Conservation (phyloP, 2,329 filamentous ascomycete genomes). For the Aureobasidium sp. region DNA sequence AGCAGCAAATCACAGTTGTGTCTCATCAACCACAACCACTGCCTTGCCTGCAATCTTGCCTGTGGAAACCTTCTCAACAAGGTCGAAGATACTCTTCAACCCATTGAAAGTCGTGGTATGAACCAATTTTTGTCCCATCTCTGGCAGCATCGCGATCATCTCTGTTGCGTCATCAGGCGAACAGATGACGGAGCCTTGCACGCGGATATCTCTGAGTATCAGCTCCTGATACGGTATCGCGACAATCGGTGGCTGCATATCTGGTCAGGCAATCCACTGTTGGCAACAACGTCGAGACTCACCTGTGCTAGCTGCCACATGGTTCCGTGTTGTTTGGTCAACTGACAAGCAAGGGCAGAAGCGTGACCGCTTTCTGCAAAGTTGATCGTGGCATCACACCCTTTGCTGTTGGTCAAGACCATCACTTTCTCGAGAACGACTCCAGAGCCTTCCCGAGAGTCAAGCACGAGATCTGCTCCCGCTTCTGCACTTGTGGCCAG, state of each 20-base stretch:
- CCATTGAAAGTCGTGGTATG: slow-evolving; percentile 48
- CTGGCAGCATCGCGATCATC: slow-evolving; percentile 30
- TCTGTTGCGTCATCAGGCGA: slow-evolving; percentile 27
- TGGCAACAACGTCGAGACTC: too few species aligned
- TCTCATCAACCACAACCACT: slow-evolving; percentile 45
- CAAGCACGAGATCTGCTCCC: slow-evolving; percentile 43
- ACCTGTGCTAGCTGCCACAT: slow-evolving; percentile 53
- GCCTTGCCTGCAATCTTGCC: slow-evolving; percentile 52
- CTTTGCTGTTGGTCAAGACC: too few species aligned
- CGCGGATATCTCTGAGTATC: slow-evolving; percentile 47
- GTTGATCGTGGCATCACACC: too few species aligned
- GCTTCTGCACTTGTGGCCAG: slow-evolving; percentile 40
- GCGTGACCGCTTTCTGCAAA: slow-evolving; percentile 24
- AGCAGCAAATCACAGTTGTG: slow-evolving; percentile 24
- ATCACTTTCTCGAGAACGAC: too few species aligned
- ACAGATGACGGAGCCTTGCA: slow-evolving; percentile 38
- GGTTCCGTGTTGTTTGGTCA: slow-evolving; percentile 54
- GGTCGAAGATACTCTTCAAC: slow-evolving; percentile 44
- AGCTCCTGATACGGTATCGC: slow-evolving; percentile 41
- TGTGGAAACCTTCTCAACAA: slow-evolving; percentile 44
- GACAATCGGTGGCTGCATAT: slow-evolving; percentile 22
- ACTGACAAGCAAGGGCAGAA: slow-evolving; percentile 45
- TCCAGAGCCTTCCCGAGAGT: too few species aligned
- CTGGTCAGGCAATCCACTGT: slow-evolving; percentile 19
- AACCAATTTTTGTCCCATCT: slow-evolving; percentile 39